Conservation (phyloP, 495 filamentous ascomycete species). For the Patellaria atrata region DNA sequence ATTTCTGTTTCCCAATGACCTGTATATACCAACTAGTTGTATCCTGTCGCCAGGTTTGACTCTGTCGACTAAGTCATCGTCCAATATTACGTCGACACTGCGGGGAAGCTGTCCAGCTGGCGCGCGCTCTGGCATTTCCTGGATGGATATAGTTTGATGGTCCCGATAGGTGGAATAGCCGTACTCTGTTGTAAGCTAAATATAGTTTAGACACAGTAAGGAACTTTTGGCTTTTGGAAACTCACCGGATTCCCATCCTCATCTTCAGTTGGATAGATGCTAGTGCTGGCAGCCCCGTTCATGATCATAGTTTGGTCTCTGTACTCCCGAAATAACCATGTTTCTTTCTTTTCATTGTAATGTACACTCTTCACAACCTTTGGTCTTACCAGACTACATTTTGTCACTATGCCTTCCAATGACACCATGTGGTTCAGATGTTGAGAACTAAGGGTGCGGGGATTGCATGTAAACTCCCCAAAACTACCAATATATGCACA, state of each 20-base stretch:
- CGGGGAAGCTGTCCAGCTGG: constrained; percentile 91
- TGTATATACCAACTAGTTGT: constrained; percentile 86
- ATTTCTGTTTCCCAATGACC: constrained; percentile 88
- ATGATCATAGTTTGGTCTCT: constrained; percentile 88
- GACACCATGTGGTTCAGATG: constrained; percentile 95
- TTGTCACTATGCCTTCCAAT: constrained; percentile 93
- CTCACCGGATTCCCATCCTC: constrained; percentile 58
- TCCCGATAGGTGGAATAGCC: constrained; percentile 91
- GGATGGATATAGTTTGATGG: constrained; percentile 95
- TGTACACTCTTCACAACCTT: constrained; percentile 98
- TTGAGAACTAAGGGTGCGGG: constrained; percentile 72
- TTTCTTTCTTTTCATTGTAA: constrained; percentile 70
- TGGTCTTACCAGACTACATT: constrained; percentile 85
- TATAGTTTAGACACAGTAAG: constrained; percentile 5
- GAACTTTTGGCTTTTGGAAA: not conserved
- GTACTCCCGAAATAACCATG: constrained; percentile 76
- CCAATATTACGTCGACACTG: constrained; percentile 93
- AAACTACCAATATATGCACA: constrained; percentile 92
- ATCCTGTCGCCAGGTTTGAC: constrained; percentile 94
- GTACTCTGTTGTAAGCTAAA: constrained; percentile 76
- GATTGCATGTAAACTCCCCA: constrained; percentile 88
- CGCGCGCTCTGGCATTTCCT: constrained; percentile 98
- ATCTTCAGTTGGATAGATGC: constrained; percentile 91
- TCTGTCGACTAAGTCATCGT: constrained; percentile 90
- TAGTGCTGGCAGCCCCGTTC: constrained; percentile 72